These are phyloP conservation scores for Pascua guehoae DNA, from an alignment of 1,284 basidiomycete species.

Conservation along the genomic window DNA sequence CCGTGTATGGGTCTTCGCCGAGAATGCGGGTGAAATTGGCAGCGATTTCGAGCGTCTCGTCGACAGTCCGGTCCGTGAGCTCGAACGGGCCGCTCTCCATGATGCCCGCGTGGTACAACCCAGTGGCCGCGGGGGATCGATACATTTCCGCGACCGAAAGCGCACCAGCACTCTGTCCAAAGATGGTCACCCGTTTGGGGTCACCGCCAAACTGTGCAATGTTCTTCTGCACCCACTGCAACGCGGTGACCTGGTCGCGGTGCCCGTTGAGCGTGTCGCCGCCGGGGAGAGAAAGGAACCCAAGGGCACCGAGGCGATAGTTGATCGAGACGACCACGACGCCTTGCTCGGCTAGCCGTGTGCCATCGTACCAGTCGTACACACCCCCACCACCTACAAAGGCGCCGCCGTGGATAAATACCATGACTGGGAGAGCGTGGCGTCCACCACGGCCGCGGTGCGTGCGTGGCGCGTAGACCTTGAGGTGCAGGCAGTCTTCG, in stretches of 20 bases:
- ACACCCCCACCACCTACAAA: background rate
- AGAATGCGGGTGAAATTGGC: conserved; percentile 1
- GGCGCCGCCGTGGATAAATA: background rate
- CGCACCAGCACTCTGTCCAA: conserved; percentile 48
- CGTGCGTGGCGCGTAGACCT: too few species aligned
- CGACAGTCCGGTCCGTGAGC: background rate
- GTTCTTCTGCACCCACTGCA: conserved; percentile 54
- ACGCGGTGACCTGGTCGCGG: conserved; percentile 50
- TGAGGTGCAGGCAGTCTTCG: too few species aligned
- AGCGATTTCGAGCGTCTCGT: background rate
- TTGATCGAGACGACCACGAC: conserved; percentile 50
- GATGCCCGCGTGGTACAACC: conserved; percentile 42
- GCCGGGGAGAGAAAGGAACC: conserved; percentile 53
- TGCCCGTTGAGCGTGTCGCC: conserved; percentile 32
- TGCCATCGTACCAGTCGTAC: background rate
- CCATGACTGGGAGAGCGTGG: background rate
- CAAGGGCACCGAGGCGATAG: conserved; percentile 52
- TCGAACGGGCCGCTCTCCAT: conserved; percentile 16
- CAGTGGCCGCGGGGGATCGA: conserved; percentile 23
- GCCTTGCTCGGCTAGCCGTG: background rate
- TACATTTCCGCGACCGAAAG: conserved; percentile 36
- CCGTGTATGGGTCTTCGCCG: background rate
- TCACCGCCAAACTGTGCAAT: conserved; percentile 54
- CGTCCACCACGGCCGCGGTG: too few species aligned
- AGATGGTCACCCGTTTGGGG: conserved; percentile 44